Evolutionary conservation across 2,329 filamentous ascomycete species (phyloP).

Genomic region (Scortechinia acanthostroma): DNA sequence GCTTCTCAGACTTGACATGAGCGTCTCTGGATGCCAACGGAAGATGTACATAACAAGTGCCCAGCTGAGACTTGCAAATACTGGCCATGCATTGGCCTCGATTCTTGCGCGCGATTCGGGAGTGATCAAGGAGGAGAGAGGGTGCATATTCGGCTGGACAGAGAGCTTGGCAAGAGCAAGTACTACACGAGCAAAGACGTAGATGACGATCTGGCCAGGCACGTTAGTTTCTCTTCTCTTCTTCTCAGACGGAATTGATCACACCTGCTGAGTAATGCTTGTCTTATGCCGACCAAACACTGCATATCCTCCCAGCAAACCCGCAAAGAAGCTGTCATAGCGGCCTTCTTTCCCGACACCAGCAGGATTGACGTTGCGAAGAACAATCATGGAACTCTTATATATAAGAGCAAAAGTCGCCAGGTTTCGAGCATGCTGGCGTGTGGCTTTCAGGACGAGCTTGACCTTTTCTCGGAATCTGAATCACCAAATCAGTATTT

Average conservation of each 20-base stretch:
- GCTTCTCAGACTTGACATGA: conserved; percentile 56
- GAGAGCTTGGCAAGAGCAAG: conserved; percentile 51
- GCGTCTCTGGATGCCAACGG: conserved; percentile 54
- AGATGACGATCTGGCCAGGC: conserved; percentile 50
- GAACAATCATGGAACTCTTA: conserved; percentile 47
- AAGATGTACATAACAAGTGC: conserved; percentile 63
- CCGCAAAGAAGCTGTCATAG: conserved; percentile 53
- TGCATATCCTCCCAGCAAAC: conserved; percentile 52
- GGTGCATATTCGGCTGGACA: conserved; percentile 38
- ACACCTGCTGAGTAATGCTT: conserved; percentile 45
- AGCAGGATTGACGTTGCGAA: conserved; percentile 32
- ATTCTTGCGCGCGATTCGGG: conserved; percentile 24
- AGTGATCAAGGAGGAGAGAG: conserved; percentile 26
- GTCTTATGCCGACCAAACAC: conserved; percentile 53
- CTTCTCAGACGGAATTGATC: too few species aligned
- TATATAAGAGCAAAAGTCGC: conserved; percentile 56
- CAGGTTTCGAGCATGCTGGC: conserved; percentile 56
- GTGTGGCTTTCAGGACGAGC: conserved; percentile 55
- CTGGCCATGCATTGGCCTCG: conserved; percentile 48
- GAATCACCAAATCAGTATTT: conserved; percentile 3
- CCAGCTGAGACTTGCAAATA: conserved; percentile 59
- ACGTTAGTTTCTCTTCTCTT: background rate
- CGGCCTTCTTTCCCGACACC: conserved; percentile 42
- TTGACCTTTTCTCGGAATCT: conserved; percentile 48
- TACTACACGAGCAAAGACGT: conserved; percentile 57